A percentile compares a stretch with the other conserved stretches of the same genome.
These are phyloP conservation scores for Juglanconis juglandina DNA, from an alignment of 2,329 filamentous ascomycete genomes.

Conservation along the genomic window DNA sequence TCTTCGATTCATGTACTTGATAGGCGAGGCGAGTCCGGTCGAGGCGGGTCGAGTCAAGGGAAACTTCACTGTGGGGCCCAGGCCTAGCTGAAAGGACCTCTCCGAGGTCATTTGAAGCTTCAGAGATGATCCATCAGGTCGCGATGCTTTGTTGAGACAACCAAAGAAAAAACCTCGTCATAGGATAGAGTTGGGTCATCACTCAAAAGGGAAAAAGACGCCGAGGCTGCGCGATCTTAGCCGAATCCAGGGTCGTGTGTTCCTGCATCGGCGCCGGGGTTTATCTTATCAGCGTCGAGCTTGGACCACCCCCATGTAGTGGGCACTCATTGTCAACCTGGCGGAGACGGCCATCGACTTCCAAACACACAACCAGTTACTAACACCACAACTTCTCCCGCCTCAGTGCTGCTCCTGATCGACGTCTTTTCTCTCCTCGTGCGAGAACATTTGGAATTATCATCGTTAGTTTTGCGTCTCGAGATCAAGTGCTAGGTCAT, in stretches of 20 bases:
- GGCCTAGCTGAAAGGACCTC: background rate
- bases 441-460: background rate
- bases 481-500: background rate
- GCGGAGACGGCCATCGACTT: background rate
- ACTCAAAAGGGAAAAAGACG: constrained; percentile 1
- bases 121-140: background rate
- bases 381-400: background rate
- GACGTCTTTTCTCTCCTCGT: too few species aligned
- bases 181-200: background rate
- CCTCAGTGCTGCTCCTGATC: background rate
- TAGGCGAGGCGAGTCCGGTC: background rate
- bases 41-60: background rate
- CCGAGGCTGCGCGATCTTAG: background rate
- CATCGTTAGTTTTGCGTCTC: background rate
- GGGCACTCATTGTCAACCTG: background rate
- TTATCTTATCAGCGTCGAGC: constrained; percentile 15
- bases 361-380: background rate
- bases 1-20: background rate
- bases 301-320: background rate
- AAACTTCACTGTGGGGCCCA: background rate
- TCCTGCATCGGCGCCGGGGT: constrained; percentile 12
- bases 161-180: background rate
- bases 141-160: background rate
- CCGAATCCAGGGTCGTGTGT: constrained; percentile 3
- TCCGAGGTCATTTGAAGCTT: background rate